Evolutionary conservation across 2,329 filamentous ascomycete species (phyloP), one percentile per base, ranked within the genome.

Genomic region (Cercospora berteroae): DNA sequence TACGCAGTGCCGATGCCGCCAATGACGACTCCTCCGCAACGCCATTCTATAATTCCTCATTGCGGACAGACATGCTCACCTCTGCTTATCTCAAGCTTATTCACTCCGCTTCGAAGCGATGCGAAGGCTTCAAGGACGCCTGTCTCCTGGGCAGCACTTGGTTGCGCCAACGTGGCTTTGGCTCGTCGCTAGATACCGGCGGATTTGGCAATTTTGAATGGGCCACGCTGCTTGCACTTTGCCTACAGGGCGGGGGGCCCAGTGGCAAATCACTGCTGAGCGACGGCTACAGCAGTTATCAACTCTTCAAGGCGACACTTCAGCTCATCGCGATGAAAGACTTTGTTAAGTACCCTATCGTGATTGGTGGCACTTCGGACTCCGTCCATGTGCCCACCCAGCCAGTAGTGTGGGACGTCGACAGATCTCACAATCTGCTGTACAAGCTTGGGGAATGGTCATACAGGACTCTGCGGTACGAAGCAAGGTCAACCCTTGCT

Each of bases 121-220:
- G 91, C 73, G 81, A 88, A 13, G 86, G 88, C 4, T 97, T 94
- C 78, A 85, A 86, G 66, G 93, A 97, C 77, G 91, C 93, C 8
- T 96, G 93, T 77, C 84, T 96, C 7, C 85, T 99, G 23, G 95
- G 94, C 27, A 88, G 90, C 66, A 87, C 92, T 64, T 99, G 95
- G 95, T 84, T 99, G 48, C 89, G 89, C 72, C 94, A 98, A 79
- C 88, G 94, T 64, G 93, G 93, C 0, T 91, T 97, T 71, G 86
- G 85, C 16, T 87, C 91, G 55, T 82, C 85, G 23, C 79, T 93
- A n/a, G 84, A 87, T 2, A 82, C 85, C 52, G 94, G 95, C 55
- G 95, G 95, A 0, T 97, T 99, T 77, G 95, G 95, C 3, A 88
- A 92, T 72, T 96, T 97, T 71, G 95, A 99, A 77, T 98, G 93